phyloP scores from a whole-genome alignment of 2,329 filamentous ascomycete genomes.

The Colletotrichum sojae region DNA sequence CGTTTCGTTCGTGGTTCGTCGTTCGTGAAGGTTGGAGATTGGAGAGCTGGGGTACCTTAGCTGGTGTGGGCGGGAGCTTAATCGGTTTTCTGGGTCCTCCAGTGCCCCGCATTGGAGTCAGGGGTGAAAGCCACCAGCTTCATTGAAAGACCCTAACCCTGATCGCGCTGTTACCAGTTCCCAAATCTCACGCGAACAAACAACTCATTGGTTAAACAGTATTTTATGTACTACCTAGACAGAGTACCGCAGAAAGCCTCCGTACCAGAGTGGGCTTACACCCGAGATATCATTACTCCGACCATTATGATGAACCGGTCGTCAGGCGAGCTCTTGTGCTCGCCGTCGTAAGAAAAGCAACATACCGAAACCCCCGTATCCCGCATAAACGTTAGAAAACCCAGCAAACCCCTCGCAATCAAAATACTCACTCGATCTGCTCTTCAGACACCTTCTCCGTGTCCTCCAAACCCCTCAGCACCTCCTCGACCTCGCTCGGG shows the following conservation, averaged over 20 bases:
- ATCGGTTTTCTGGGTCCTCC: slow-evolving; percentile 31
- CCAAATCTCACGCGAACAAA: too few relatives aligned
- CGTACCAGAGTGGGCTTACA: slow-evolving; percentile 14
- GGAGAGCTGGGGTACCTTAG: slow-evolving; percentile 29
- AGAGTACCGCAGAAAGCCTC: neutral
- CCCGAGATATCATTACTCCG: slow-evolving; percentile 17
- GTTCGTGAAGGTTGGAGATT: slow-evolving; percentile 23
- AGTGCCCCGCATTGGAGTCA: slow-evolving; percentile 31
- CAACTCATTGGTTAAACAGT: neutral
- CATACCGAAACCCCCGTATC: neutral
- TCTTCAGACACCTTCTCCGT: slow-evolving; percentile 69
- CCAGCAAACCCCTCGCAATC: neutral
- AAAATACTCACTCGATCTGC: slow-evolving; percentile 53
- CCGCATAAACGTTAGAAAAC: neutral
- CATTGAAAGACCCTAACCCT: too few relatives aligned
- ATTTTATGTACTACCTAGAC: slow-evolving; percentile 3
- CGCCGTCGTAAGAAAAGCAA: slow-evolving; percentile 5
- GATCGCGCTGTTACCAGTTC: too few relatives aligned
- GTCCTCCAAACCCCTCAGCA: slow-evolving; percentile 75
- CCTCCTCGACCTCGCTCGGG: slow-evolving; percentile 81
- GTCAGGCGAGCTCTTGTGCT: slow-evolving; percentile 8
- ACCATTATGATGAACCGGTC: slow-evolving; percentile 10
- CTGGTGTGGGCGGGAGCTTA: slow-evolving; percentile 36
- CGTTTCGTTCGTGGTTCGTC: neutral
- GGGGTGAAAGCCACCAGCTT: neutral